Conservation (phyloP, 257 asterid genomes). For the Solanum dulcamara region DNA sequence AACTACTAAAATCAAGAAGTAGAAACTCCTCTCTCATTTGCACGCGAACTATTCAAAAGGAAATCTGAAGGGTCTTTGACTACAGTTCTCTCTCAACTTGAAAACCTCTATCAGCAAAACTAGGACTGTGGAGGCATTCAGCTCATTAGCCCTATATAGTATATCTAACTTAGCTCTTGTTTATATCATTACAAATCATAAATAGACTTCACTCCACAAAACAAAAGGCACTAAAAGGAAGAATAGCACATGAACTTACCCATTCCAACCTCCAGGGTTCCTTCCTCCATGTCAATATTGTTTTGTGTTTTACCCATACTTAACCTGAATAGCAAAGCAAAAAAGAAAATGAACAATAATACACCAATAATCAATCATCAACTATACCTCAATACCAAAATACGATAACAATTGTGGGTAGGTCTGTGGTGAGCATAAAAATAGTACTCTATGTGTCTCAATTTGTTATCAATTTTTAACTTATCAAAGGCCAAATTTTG, state of each 20-base stretch:
- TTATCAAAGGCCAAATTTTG: neutral
- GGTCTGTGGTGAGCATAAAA: neutral
- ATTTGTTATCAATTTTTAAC: neutral
- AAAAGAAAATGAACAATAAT: neutral
- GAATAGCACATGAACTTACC: constrained; percentile 32
- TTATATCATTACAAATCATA: neutral
- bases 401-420: neutral
- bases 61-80: neutral
- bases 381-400: neutral
- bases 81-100: neutral
- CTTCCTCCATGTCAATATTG: constrained; percentile 59
- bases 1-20: neutral
- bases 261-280: constrained; percentile 86
- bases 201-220: neutral
- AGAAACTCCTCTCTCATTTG: neutral
- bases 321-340: constrained; percentile 21
- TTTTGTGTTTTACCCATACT: constrained; percentile 55
- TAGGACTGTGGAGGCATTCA: neutral
- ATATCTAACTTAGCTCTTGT: neutral
- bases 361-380: neutral
- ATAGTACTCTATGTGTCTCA: neutral
- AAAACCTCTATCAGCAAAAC: neutral
- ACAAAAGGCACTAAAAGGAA: neutral
- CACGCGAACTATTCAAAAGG: neutral
- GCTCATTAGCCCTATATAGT: neutral